These are phyloP conservation scores for Triangularia setosa DNA, from an alignment of 2,329 filamentous ascomycete species.

Conservation along the genomic window DNA sequence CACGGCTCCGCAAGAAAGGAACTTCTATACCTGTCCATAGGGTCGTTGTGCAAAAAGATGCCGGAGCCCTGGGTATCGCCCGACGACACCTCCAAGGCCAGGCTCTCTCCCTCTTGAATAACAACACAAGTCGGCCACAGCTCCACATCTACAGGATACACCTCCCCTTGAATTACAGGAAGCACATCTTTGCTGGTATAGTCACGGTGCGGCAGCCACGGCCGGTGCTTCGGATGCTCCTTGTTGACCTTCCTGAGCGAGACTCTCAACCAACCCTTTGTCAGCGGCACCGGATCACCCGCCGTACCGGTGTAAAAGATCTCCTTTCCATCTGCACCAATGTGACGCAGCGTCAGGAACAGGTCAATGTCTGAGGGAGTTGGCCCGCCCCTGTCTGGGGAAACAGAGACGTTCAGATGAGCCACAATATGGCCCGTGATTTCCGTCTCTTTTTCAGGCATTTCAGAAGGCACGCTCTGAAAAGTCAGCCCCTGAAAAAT, in stretches of 20 bases:
- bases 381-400: conserved; percentile 42
- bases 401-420: conserved; percentile 61
- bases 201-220: conserved; percentile 54
- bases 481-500: conserved; percentile 55
- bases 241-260: conserved; percentile 52
- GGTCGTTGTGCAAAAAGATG: conserved; percentile 51
- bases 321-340: conserved; percentile 51
- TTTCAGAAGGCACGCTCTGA: conserved; percentile 51
- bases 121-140: conserved; percentile 64
- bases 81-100: conserved; percentile 53
- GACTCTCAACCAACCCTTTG: conserved; percentile 61
- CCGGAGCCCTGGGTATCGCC: conserved; percentile 59
- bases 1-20: not conserved
- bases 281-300: conserved; percentile 58
- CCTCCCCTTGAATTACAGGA: conserved; percentile 49
- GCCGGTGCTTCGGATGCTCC: conserved; percentile 47
- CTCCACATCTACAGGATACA: conserved; percentile 59
- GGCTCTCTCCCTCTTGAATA: conserved; percentile 50
- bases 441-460: conserved; percentile 52
- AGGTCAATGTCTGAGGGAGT: conserved; percentile 54
- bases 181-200: conserved; percentile 55
- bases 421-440: conserved; percentile 66
- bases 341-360: conserved; percentile 59
- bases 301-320: conserved; percentile 63
- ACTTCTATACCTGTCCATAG: conserved; percentile 38